Evolutionary conservation across 148 eudicot genomes (phyloP), one percentile per base, ranked within the genome.

Genomic region (Spergularia bocconei): DNA sequence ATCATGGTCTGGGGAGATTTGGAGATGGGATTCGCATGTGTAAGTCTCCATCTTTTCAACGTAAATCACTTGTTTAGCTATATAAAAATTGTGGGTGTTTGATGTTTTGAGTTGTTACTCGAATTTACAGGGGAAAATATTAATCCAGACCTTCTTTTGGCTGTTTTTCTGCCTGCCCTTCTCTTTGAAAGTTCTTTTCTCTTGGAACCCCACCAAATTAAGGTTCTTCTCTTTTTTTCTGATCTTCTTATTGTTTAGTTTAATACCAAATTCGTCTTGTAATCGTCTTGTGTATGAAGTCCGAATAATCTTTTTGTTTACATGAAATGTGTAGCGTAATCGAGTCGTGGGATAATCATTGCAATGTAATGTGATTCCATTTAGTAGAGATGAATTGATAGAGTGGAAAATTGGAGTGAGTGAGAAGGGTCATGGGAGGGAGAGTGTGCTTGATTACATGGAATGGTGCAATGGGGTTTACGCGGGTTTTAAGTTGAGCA

Each of bases 91-190:
- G 36, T 70, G 54, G 6, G 16, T 51, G 50, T 67, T 55, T 50
- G 16, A 44, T 58, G 64, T 58, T 63, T 56, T 20, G n/a, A n/a
- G n/a, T n/a, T 68, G 67, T 67, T 69, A 51, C 63, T 68, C n/a
- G 66, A 51, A 59, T 56, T 15, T 56, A n/a, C 80, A 94, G 98
- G 98, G 98, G 93, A 91, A 82, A 75, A 84, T 65, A 94, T 94
- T 77, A 83, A 94, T 87, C 98, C 97, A 63, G 91, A 90, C 29
- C 97, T 94, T 66, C 82, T 94, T 66, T 79, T 94, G 88, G 97
- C 98, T 78, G 96, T 94, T 56, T 94, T 94, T 82, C 98, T 94
- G 48, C 98, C 98, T 47, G 98, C 96, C 15, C 96, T 94, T 85
- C 89, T 94, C 75, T 94, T 94, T 72, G 97, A 94, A 83, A 92